Conservation (phyloP, 176 grass and related monocot species). For the Chrysopogon serrulatus region DNA sequence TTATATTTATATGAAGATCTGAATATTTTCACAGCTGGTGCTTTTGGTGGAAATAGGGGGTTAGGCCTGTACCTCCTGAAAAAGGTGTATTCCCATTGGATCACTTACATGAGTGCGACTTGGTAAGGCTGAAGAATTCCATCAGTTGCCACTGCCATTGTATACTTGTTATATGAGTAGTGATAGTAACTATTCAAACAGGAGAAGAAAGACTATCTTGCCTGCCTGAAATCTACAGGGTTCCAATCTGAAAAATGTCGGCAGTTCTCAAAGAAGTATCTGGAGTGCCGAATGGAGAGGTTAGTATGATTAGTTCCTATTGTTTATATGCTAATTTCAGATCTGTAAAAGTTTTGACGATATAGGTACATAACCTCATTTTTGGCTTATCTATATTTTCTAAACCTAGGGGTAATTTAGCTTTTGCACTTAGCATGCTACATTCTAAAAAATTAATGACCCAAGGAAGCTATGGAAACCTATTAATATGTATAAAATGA, state of each 20-base stretch:
- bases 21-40: slow-evolving; percentile 54
- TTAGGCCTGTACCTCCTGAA: slow-evolving; percentile 81
- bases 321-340: background rate
- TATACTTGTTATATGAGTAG: background rate
- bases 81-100: slow-evolving; percentile 95
- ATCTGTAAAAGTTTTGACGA: background rate
- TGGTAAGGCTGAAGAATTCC: slow-evolving; percentile 36
- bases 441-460: background rate
- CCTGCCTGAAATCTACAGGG: slow-evolving; percentile 72
- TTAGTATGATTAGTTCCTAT: slow-evolving; percentile 12
- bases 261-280: slow-evolving; percentile 66
- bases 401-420: background rate
- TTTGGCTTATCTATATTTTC: background rate
- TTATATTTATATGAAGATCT: background rate
- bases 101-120: slow-evolving; percentile 82
- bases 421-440: background rate
- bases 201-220: slow-evolving; percentile 91
- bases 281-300: slow-evolving; percentile 79
- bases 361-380: background rate
- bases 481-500: background rate
- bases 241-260: slow-evolving; percentile 71
- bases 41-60: slow-evolving; percentile 87
- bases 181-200: slow-evolving; percentile 30
- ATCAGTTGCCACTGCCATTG: background rate
- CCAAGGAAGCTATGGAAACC: background rate